Percentiles rank a stretch among this genome's conserved stretches.
phyloP scores from a whole-genome alignment of 441 rosid species.

The Omphalea diandra region DNA sequence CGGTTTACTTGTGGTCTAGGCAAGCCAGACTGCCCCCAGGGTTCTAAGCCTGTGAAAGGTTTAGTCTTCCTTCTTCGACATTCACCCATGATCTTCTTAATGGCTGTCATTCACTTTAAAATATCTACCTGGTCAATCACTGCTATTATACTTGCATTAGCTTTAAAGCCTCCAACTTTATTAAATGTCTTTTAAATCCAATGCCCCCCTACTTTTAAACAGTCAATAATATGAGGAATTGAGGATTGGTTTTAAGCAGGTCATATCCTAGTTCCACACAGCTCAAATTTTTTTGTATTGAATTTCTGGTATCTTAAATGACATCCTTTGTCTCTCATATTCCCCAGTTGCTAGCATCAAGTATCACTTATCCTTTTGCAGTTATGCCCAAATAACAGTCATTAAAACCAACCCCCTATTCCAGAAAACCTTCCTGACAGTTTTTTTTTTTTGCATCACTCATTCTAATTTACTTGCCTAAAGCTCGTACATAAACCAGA shows the following conservation, averaged over 20 bases:
- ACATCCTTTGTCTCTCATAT: background rate
- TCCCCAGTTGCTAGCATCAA: conserved; percentile 1
- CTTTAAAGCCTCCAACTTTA: background rate
- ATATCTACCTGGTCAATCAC: background rate
- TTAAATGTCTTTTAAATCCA: background rate
- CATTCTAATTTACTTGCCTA: conserved; percentile 8
- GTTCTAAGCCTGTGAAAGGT: background rate
- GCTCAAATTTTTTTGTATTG: background rate
- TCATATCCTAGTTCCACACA: background rate
- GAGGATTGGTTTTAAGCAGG: background rate
- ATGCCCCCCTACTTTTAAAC: background rate
- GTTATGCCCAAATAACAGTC: background rate
- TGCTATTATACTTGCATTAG: background rate
- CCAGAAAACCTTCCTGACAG: background rate
- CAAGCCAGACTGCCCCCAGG: background rate
- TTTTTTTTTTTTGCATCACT: conserved; percentile 1
- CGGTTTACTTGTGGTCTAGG: background rate
- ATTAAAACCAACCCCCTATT: background rate
- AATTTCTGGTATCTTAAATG: background rate
- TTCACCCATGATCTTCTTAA: background rate
- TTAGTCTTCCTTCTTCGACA: background rate
- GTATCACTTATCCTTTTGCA: background rate
- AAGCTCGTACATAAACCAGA: background rate
- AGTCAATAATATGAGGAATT: background rate
- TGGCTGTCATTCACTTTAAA: background rate